Percentiles rank a stretch among this genome's conserved stretches.
phyloP scores from a whole-genome alignment of 2,329 filamentous ascomycete genomes.

The Ophiostoma piceae region DNA sequence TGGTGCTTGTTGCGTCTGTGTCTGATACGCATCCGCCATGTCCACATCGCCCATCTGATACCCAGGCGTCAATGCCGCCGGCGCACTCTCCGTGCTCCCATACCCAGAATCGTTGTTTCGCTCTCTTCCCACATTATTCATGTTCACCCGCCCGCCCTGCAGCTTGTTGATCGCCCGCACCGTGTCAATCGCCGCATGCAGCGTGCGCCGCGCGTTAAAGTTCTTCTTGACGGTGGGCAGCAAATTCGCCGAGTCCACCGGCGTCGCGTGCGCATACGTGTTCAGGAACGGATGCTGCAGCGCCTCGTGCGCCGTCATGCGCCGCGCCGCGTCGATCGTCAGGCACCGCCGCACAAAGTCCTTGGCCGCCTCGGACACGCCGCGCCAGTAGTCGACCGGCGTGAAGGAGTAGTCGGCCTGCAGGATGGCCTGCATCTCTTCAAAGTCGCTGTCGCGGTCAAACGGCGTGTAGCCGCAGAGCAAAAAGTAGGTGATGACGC shows the following conservation, averaged over 20 bases:
- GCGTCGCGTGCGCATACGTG: slow-evolving; percentile 34
- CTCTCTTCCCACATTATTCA: background rate
- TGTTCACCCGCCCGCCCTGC: slow-evolving; percentile 48
- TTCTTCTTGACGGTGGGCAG: slow-evolving; percentile 68
- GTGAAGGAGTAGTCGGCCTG: slow-evolving; percentile 95
- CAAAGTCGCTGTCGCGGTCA: slow-evolving; percentile 92
- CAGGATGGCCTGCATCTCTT: slow-evolving; percentile 99
- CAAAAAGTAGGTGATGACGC: slow-evolving; percentile 97
- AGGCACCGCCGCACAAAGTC: slow-evolving; percentile 90
- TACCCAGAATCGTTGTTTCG: slow-evolving; percentile 44
- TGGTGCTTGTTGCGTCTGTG: background rate
- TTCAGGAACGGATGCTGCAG: slow-evolving; percentile 62
- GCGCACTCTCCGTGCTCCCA: slow-evolving; percentile 39
- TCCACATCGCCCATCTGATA: background rate
- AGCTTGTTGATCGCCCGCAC: slow-evolving; percentile 67
- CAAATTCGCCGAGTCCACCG: slow-evolving; percentile 43
- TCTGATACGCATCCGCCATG: background rate
- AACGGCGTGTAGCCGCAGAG: slow-evolving; percentile 98
- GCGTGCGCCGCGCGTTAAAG: slow-evolving; percentile 63
- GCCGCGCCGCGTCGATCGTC: slow-evolving; percentile 78
- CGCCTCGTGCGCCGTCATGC: slow-evolving; percentile 85
- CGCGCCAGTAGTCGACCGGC: slow-evolving; percentile 92
- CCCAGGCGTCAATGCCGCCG: background rate
- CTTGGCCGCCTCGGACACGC: slow-evolving; percentile 77
- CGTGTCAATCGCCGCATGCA: slow-evolving; percentile 66